Evolutionary conservation across 208 protist species (phyloP).

Genomic region (Leishmania tarentolae): DNA sequence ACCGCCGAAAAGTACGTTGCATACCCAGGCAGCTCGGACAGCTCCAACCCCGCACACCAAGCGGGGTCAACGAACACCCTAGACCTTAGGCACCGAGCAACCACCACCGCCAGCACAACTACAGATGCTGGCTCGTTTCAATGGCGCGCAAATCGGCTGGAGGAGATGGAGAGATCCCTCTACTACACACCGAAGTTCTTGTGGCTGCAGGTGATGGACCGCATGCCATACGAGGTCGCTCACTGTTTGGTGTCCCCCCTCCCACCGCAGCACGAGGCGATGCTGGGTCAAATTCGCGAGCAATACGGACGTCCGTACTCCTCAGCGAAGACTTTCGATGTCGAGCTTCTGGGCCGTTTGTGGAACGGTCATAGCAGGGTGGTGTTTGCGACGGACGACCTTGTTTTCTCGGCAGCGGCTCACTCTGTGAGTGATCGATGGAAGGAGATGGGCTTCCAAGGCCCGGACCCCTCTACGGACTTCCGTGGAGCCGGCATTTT

Average conservation of each 20-base stretch:
- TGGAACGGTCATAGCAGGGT: conserved; percentile 55
- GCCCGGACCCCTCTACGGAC: conserved; percentile 79
- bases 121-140: neutral
- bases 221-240: conserved; percentile 28
- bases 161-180: conserved; percentile 23
- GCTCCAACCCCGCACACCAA: neutral
- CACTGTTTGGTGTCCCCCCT: conserved; percentile 27
- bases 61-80: neutral
- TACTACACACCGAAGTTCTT: conserved; percentile 26
- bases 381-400: conserved; percentile 17
- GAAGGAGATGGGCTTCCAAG: conserved; percentile 90
- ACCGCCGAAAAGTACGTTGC: neutral
- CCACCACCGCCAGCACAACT: neutral
- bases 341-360: conserved; percentile 45
- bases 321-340: conserved; percentile 21
- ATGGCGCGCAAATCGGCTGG: conserved; percentile 20
- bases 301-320: conserved; percentile 35
- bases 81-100: neutral
- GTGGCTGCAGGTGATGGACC: conserved; percentile 39
- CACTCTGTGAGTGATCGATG: conserved; percentile 51
- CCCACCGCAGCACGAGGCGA: conserved; percentile 18
- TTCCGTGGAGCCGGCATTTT: conserved; percentile 86
- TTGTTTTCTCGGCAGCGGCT: conserved; percentile 18
- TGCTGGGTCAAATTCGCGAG: conserved; percentile 34
- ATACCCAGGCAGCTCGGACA: neutral